Conservation (phyloP, 352 stramenopile species). For the Phytophthora citricola region DNA sequence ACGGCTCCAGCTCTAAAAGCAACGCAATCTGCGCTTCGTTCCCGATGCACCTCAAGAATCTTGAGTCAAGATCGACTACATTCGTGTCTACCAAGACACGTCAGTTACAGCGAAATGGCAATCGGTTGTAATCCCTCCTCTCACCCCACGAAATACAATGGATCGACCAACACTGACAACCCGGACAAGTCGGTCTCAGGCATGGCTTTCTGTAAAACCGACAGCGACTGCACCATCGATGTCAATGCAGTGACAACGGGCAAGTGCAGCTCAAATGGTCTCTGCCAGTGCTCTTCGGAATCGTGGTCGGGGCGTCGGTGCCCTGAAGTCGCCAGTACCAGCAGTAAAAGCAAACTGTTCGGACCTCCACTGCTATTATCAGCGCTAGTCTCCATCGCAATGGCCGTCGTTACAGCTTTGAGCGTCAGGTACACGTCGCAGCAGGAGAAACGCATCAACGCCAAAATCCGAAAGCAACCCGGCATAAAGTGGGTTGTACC, state of each 20-base stretch:
- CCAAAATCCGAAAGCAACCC: not conserved
- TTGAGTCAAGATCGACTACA: not conserved
- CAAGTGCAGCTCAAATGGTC: not conserved
- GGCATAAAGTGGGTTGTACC: not conserved
- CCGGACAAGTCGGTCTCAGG: not conserved
- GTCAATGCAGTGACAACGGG: not conserved
- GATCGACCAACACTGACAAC: not conserved
- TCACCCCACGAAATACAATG: not conserved
- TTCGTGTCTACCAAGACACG: not conserved
- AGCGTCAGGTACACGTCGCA: not conserved
- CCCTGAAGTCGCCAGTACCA: not conserved
- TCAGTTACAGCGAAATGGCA: too few relatives aligned
- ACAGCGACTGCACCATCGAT: not conserved
- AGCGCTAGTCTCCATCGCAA: not conserved
- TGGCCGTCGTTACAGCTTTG: not conserved
- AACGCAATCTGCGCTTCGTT: not conserved
- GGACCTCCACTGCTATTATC: not conserved
- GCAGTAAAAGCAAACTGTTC: not conserved
- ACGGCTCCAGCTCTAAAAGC: not conserved
- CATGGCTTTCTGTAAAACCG: not conserved
- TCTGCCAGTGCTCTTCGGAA: not conserved
- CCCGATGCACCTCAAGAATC: slow-evolving; percentile 1
- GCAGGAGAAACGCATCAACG: not conserved
- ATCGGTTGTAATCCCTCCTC: not conserved
- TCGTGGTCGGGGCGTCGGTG: not conserved